Conservation (phyloP, 306 rosid genomes). For the Vigna mungo region DNA sequence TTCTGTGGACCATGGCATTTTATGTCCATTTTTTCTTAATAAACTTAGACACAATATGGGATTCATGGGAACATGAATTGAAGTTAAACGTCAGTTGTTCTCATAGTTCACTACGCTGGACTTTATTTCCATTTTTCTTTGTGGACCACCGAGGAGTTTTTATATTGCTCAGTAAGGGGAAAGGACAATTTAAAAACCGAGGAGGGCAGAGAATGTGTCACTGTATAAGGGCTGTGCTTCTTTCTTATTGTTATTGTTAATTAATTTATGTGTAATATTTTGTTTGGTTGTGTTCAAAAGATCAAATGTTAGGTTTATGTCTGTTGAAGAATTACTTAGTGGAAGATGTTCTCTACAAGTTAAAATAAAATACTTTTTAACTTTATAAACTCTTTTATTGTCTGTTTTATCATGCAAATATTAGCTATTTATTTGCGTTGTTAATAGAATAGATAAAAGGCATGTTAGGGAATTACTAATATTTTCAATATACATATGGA, state of each 20-base stretch:
- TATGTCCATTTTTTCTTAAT: conserved; percentile 33
- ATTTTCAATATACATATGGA: not conserved
- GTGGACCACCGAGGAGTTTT: not conserved
- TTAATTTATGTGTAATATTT: not conserved
- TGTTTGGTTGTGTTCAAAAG: not conserved
- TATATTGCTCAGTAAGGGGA: not conserved
- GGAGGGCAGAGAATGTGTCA: not conserved
- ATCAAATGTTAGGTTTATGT: not conserved
- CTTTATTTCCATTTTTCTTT: not conserved
- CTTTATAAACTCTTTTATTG: not conserved
- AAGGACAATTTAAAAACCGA: not conserved
- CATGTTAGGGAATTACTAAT: not conserved
- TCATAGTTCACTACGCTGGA: not conserved
- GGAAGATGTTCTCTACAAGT: not conserved
- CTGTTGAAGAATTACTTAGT: not conserved
- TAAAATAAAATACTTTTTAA: not conserved
- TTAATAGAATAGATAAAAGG: not conserved
- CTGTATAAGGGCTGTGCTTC: not conserved
- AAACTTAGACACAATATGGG: not conserved
- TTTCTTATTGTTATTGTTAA: not conserved
- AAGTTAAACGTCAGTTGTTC: not conserved
- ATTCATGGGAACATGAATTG: not conserved
- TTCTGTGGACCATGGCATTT: conserved; percentile 73
- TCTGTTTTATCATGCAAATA: not conserved
- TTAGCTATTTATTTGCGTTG: not conserved